Conservation (phyloP, 768 basidiomycete species). For the Piloderma croceum region DNA sequence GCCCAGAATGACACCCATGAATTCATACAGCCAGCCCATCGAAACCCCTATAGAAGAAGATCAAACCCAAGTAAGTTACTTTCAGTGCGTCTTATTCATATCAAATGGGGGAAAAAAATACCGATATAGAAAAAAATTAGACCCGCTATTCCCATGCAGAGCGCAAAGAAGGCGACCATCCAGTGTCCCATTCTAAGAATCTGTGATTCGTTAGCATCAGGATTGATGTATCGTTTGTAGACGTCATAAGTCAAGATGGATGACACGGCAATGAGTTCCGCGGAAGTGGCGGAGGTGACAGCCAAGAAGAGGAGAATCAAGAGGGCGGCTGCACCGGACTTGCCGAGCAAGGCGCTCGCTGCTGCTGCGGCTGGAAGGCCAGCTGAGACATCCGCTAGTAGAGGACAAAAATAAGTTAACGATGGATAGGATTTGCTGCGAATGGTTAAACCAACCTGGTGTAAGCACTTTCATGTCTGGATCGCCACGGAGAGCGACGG, state of each 20-base stretch:
- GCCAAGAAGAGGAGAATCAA: conserved; percentile 82
- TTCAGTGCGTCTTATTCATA: too few relatives aligned
- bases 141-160: conserved; percentile 80
- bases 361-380: conserved; percentile 84
- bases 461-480: conserved; percentile 46
- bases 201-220: conserved; percentile 68
- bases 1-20: conserved; percentile 85
- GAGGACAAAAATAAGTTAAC: too few relatives aligned
- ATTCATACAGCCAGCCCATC: conserved; percentile 92
- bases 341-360: conserved; percentile 74
- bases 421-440: too few relatives aligned
- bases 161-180: conserved; percentile 62
- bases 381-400: conserved; percentile 77
- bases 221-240: conserved; percentile 83
- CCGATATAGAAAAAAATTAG: conserved; percentile 87
- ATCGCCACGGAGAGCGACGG: conserved; percentile 62
- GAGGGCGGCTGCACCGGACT: conserved; percentile 73
- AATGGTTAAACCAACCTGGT: conserved; percentile 37
- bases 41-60: conserved; percentile 42
- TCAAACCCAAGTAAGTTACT: too few relatives aligned
- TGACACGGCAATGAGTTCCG: conserved; percentile 90
- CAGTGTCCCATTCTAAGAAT: conserved; percentile 62
- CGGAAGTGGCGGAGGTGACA: conserved; percentile 79
- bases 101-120: too few relatives aligned
- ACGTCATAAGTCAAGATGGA: conserved; percentile 80